Base-by-base conservation (phyloP, 1,284 basidiomycete genomes). In the Marasmius tenuissimus region DNA sequence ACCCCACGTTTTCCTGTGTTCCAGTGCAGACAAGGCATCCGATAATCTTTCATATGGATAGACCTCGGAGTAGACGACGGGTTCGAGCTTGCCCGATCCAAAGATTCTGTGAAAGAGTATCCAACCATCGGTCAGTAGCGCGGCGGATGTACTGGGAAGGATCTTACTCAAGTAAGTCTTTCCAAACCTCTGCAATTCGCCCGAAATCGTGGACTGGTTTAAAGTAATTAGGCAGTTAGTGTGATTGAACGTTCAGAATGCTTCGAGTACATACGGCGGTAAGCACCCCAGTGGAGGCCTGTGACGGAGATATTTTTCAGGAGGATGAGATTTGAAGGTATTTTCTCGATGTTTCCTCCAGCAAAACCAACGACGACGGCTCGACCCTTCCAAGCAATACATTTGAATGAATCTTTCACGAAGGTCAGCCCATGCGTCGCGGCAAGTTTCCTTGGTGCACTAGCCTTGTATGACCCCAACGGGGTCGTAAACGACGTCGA, bases 301-400 rank as follows among this genome's bases (percentile, higher is more conserved):
- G 92, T 81, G 12, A 97, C 74, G 12, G 90, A 87, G 37, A 93
- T 83, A 68, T 96, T 95, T 77, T 97, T 97, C 37, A 97, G 81
- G 9, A 98, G 80, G 3, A 97, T 85, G 34, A 97, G 77, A 73
- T 97, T 97, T 70, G 94, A 86, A 0, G 95, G 92, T 18, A 96
- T 92, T 77, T 95, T 95, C 73, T 98, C 96, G 65, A 98, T 97
- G 8, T 78, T 75, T 10, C 96, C 94, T 10, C 86, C 90, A 7
- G 93, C 94, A 75, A 97, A 96, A 16, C 97, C 97, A 58, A 99
- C 90, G 33, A 98, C 92, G 20, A 98, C 71, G 3, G 93, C 88
- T 12, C 97, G 85, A 1, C 95, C 94, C 74, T 97, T 97, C 90
- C 95, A 98, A 1, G 92, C 93, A 61, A 97, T 94, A 72, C 94